Evolutionary conservation across 192 early-diverging fungal genomes (phyloP).

Genomic region (Coemansia sp.): DNA sequence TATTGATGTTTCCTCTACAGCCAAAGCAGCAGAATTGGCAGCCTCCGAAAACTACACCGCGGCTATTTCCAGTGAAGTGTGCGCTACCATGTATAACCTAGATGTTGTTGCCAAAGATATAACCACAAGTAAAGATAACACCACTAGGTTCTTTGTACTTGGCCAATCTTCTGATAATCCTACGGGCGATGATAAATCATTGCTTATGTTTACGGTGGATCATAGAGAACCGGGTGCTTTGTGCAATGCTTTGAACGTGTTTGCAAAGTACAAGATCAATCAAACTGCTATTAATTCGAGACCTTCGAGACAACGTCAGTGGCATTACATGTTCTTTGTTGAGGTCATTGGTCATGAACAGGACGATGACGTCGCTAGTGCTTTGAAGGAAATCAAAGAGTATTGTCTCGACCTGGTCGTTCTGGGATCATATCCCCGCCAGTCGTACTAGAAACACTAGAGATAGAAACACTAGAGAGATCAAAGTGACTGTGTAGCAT

Average conservation of each 20-base stretch:
- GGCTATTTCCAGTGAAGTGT: conserved; percentile 76
- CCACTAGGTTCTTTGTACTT: conserved; percentile 90
- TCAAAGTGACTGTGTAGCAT: too few species aligned
- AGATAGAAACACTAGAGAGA: not conserved
- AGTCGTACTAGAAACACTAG: conserved; percentile 25
- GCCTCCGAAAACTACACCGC: conserved; percentile 71
- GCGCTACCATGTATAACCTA: conserved; percentile 74
- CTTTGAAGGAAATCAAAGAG: conserved; percentile 64
- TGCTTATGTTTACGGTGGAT: conserved; percentile 88
- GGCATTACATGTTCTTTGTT: conserved; percentile 96
- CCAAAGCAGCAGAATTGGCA: conserved; percentile 84
- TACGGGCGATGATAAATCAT: conserved; percentile 70
- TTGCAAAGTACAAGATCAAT: conserved; percentile 79
- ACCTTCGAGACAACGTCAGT: conserved; percentile 71
- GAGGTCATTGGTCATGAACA: conserved; percentile 81
- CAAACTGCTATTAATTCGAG: conserved; percentile 89
- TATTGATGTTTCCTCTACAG: conserved; percentile 76
- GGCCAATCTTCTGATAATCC: conserved; percentile 62
- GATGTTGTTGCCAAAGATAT: conserved; percentile 73
- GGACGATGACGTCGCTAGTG: conserved; percentile 61
- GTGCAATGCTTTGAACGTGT: conserved; percentile 76
- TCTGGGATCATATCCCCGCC: conserved; percentile 75
- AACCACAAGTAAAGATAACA: conserved; percentile 79
- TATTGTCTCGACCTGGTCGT: conserved; percentile 74
- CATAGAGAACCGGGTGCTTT: conserved; percentile 84